These are phyloP conservation scores for Pluteus cervinus DNA, from an alignment of 768 basidiomycete genomes.

Conservation along the genomic window DNA sequence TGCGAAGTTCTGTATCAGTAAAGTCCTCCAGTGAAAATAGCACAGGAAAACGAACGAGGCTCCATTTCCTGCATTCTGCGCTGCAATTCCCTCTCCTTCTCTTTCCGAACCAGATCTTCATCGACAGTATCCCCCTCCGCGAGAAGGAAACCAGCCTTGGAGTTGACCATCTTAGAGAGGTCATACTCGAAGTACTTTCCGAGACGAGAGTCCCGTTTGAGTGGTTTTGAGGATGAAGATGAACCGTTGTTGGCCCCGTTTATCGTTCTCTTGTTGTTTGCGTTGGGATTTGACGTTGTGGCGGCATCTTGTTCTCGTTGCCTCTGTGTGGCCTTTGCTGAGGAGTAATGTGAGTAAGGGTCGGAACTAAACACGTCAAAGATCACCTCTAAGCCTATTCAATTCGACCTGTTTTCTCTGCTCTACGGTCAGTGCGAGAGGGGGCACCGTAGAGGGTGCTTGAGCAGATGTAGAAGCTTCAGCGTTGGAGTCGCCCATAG, in stretches of 20 bases:
- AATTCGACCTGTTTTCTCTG: slow-evolving; percentile 69
- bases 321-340: slow-evolving; percentile 74
- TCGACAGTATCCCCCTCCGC: slow-evolving; percentile 83
- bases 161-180: slow-evolving; percentile 93
- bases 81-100: slow-evolving; percentile 77
- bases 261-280: slow-evolving; percentile 74
- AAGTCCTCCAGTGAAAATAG: slow-evolving; percentile 2
- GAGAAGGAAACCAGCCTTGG: slow-evolving; percentile 91
- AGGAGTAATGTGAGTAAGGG: slow-evolving; percentile 3
- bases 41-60: slow-evolving; percentile 45
- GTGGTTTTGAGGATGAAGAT: slow-evolving; percentile 51
- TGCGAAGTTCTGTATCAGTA: too few relatives aligned
- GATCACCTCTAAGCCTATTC: slow-evolving; percentile 68
- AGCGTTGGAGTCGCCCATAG: slow-evolving; percentile 17
- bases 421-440: slow-evolving; percentile 47
- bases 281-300: slow-evolving; percentile 43
- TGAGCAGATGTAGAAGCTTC: slow-evolving; percentile 24
- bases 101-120: slow-evolving; percentile 67
- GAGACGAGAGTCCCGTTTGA: slow-evolving; percentile 71
- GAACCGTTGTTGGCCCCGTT: slow-evolving; percentile 42
- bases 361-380: background rate
- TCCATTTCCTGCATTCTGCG: slow-evolving; percentile 70
- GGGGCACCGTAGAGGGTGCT: background rate
- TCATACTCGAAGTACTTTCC: slow-evolving; percentile 98
- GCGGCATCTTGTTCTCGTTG: slow-evolving; percentile 52